These are phyloP conservation scores for Pelargonium cotyledonis DNA, from an alignment of 441 rosid genomes.

Conservation along the genomic window DNA sequence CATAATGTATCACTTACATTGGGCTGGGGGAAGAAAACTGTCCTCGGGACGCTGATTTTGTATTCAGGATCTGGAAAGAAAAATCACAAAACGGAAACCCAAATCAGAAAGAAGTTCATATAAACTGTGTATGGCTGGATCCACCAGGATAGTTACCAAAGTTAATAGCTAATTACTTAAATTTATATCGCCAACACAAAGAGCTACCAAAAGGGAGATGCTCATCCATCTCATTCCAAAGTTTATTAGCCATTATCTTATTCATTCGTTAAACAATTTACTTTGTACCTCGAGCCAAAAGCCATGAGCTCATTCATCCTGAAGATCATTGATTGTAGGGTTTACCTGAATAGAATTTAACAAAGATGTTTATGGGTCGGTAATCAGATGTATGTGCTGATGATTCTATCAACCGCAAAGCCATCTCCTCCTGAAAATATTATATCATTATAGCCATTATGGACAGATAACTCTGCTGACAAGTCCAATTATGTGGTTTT, in stretches of 20 bases:
- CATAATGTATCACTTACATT: slow-evolving; percentile 45
- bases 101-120: slow-evolving; percentile 7
- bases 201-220: background rate
- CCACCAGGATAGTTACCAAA: background rate
- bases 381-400: slow-evolving; percentile 58
- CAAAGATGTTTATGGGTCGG: slow-evolving; percentile 68
- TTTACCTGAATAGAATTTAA: slow-evolving; percentile 75
- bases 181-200: background rate
- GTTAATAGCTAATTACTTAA: too few species aligned
- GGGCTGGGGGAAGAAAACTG: slow-evolving; percentile 84
- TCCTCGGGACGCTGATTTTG: slow-evolving; percentile 66
- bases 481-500: background rate
- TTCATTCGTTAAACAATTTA: too few species aligned
- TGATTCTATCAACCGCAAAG: slow-evolving; percentile 58
- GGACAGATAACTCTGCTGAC: background rate
- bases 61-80: slow-evolving; percentile 67
- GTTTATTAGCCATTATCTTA: too few species aligned
- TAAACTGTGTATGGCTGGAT: background rate
- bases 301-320: background rate
- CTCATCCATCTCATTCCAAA: background rate
- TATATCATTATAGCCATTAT: slow-evolving; percentile 11
- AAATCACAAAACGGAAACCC: slow-evolving; percentile 12
- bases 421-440: slow-evolving; percentile 71
- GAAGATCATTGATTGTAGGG: slow-evolving; percentile 9
- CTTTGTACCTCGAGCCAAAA: background rate